Base-by-base conservation (phyloP, 352 stramenopile species). In the Phytopythium montanum region DNA sequence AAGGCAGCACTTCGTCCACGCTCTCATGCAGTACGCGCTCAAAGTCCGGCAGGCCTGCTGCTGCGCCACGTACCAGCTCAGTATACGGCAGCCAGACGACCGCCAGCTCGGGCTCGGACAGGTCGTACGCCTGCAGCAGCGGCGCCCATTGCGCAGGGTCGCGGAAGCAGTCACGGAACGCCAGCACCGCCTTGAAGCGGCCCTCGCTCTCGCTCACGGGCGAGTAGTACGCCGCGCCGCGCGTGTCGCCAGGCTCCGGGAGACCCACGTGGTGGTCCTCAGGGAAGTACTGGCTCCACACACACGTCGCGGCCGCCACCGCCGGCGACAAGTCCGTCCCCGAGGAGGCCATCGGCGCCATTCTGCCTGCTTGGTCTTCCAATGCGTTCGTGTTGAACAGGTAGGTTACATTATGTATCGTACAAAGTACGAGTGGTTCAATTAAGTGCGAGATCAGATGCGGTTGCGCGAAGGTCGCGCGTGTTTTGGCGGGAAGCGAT, bases 221-320 rank as follows among this genome's bases (percentile, higher is more conserved):
- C 26, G 61, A 71, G 62, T 81, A 84, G 51, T 82, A 83, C 42
- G 72, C 66, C 28, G 60, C 52, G 2, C 69, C 67, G 38, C 74
- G 72, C 50, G 75, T 75, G 59, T 85, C 76, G 12, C 68, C 74
- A 0, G 76, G 72, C 31, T 64, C 63, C 1, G 62, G 62, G 19
- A 72, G 49, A 18, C 76, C 75, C 36, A 87, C 73, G 61, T 76
- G 65, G 55, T 88, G 78, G 61, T 92, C 80, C 25, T 84, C 65
- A 2, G 80, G 78, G 60, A 90, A 92, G 61, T 90, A 92, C 65
- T 88, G 82, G 48, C 66, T 87, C 82, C 82, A 92, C 36, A 92
- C 82, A 59, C 76, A 74, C 41, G 75, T 92, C 7, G 82, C 79
- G 19, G 82, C 77, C 12, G 71, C 58, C 50, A 78, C 61, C 21